Base-by-base conservation (phyloP, 495 filamentous ascomycete species). In the Penicillium samsonianum region DNA sequence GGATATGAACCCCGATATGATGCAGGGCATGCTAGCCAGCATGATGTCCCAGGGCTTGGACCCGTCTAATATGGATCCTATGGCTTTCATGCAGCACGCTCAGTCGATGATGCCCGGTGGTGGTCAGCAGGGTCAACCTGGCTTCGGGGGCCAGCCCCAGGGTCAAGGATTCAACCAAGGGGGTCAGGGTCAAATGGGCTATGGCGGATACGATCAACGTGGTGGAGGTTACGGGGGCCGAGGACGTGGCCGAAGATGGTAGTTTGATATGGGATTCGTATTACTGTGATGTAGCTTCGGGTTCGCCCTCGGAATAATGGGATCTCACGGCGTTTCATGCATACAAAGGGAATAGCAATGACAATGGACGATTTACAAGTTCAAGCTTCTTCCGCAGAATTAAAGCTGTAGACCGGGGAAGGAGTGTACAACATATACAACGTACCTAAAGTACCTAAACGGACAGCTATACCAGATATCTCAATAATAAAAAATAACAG, bases 1-100 rank as follows among this genome's bases (percentile, higher is more conserved):
- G 61, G 87, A 83, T 37, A 86, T 92, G 65, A 79, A 87, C 61
- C 82, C 83, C 0, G 89, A 90, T 26, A 78, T 78, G 74, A 90
- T 93, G 87, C 87, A 90, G 70, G 80, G 82, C 22, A 91, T 92
- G 87, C 83, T 93, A 76, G 79, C 85, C 59, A 80, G 85, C 62
- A 91, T 95, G 87, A 91, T 91, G 79, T 80, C 85, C 17, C 81
- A 82, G 31, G 91, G 92, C n/a, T 82, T 94, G 68, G 90, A 96
- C 71, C 87, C 87, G 10, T 82, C 80, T 19, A 83, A 90, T 66
- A 90, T 95, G 86, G 88, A 90, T 60, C 84, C 82, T 1, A 79
- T 78, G 71, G 59, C 74, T 6, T 81, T 81, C 53, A 80, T 81
- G 79, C 76, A 78, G 49, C 75, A 80, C 59, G 79, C 80, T 30